A percentile compares a stretch with the other conserved stretches of the same genome.
phyloP scores from a whole-genome alignment of 2,329 filamentous ascomycete genomes.

The Metarhizium humberi region DNA sequence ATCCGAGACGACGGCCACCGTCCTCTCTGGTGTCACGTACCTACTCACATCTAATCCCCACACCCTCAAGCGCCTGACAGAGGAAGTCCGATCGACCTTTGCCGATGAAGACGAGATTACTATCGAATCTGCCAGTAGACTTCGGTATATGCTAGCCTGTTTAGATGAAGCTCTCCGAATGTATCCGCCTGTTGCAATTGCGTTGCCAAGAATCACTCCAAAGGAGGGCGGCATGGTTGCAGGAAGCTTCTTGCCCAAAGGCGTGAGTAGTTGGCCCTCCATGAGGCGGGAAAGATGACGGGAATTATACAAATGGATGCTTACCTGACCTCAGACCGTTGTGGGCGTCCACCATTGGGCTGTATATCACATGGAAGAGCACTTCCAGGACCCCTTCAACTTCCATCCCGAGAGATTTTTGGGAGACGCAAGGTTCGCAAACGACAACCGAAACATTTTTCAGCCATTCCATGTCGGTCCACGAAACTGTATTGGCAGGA shows the following conservation, averaged over 20 bases:
- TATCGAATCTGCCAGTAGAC: slow-evolving; percentile 16
- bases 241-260: slow-evolving; percentile 21
- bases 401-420: slow-evolving; percentile 31
- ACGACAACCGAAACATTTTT: slow-evolving; percentile 14
- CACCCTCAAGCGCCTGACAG: slow-evolving; percentile 15
- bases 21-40: slow-evolving; percentile 18
- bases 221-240: slow-evolving; percentile 20
- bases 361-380: slow-evolving; percentile 19
- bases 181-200: slow-evolving; percentile 18
- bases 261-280: slow-evolving; percentile 12
- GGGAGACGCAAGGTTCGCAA: slow-evolving; percentile 11
- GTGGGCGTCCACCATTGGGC: slow-evolving; percentile 27
- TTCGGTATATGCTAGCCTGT: slow-evolving; percentile 30
- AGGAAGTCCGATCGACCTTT: slow-evolving; percentile 31
- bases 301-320: neutral
- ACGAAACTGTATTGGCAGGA: slow-evolving; percentile 22
- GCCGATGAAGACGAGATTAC: slow-evolving; percentile 26
- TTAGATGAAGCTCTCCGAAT: slow-evolving; percentile 32
- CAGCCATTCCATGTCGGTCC: slow-evolving; percentile 21
- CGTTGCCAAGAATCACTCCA: neutral
- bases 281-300: neutral
- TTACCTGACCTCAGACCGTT: slow-evolving; percentile 8
- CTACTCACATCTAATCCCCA: slow-evolving; percentile 16
- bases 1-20: slow-evolving; percentile 24
- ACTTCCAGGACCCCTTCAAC: slow-evolving; percentile 21